Base-by-base conservation (phyloP, 345 rosid species). In the Turritis glabra region DNA sequence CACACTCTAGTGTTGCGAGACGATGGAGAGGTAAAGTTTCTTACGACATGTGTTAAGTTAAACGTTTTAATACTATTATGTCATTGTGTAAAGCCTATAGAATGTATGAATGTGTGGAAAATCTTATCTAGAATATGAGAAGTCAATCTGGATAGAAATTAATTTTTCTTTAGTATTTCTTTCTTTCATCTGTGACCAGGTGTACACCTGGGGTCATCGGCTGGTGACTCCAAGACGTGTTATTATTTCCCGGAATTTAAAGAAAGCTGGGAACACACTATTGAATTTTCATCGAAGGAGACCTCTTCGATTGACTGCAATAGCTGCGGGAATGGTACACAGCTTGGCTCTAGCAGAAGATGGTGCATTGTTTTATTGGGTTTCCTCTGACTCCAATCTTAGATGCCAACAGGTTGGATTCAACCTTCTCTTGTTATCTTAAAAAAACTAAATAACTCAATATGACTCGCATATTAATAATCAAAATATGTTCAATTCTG, bases 201-300 rank as follows among this genome's bases (percentile, higher is more conserved):
- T 89, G 22, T 86, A 79, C 73, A 90, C 97, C 29, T 95, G 99
- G 99, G 97, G 97, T 74, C 98, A 95, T 85, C 88, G 97, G 67
- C 82, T 90, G 65, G 99, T 95, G 79, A 87, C 97, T 21, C 98
- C 99, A 47, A 86, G 84, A 80, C 97, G 96, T 63, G 94, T 90
- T 73, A 19, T 80, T 32, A 73, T 90, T 76, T 78, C 87, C 65
- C 88, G 98, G 78, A 90, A 86, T 76, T 74, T 90, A 57, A 89
- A 85, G 83, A 92, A 89, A 81, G 83, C 83, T 70, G 97, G 93
- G 64, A 82, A 64, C 70, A 65, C 79, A 10, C 81, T 88, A 27
- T 69, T 87, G 84, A 92, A 95, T 79, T 91, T 90, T 74, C 96
- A 94, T 82, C 79, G 97, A 38, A 81, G 75, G 81, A 84, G 80